Conservation (phyloP, 768 basidiomycete genomes). For the Xerocomellus chrysenteron region DNA sequence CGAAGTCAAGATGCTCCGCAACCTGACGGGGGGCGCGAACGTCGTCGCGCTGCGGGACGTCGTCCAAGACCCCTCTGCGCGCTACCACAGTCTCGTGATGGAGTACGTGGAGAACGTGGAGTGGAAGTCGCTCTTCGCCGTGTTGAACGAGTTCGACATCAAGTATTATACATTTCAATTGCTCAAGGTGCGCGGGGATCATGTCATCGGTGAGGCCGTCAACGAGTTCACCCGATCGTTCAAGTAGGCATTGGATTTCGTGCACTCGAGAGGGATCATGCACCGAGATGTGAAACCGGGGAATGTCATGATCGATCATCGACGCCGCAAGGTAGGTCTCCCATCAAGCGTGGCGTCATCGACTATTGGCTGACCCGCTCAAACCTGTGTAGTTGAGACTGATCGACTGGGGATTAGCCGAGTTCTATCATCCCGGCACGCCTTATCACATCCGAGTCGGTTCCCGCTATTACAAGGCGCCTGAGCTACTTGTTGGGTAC, state of each 20-base stretch:
- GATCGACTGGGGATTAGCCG: slow-evolving; percentile 77
- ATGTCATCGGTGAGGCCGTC: neutral
- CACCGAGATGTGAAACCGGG: slow-evolving; percentile 67
- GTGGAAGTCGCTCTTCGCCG: slow-evolving; percentile 58
- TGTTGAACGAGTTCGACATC: slow-evolving; percentile 62
- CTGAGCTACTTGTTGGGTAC: slow-evolving; percentile 69
- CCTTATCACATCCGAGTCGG: slow-evolving; percentile 75
- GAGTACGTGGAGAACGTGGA: slow-evolving; percentile 69
- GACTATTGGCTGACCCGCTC: neutral
- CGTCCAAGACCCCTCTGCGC: slow-evolving; percentile 60
- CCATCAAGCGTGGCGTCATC: neutral
- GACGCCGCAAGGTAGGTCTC: slow-evolving; percentile 51
- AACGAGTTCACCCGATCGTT: neutral
- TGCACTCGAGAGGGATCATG: slow-evolving; percentile 72
- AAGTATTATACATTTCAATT: slow-evolving; percentile 69
- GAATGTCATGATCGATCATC: slow-evolving; percentile 75
- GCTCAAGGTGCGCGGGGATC: slow-evolving; percentile 41
- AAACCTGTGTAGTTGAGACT: slow-evolving; percentile 42
- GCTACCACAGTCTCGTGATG: slow-evolving; percentile 64
- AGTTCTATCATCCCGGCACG: slow-evolving; percentile 70
- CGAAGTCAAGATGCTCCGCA: slow-evolving; percentile 72
- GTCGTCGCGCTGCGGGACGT: slow-evolving; percentile 65
- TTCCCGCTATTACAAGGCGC: slow-evolving; percentile 71
- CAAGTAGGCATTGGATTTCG: slow-evolving; percentile 58
- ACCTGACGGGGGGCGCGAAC: slow-evolving; percentile 70